Percentiles rank a stretch among this genome's conserved stretches.
These are phyloP conservation scores for Exophiala spinifera DNA, from an alignment of 2,329 filamentous ascomycete genomes.

Conservation along the genomic window DNA sequence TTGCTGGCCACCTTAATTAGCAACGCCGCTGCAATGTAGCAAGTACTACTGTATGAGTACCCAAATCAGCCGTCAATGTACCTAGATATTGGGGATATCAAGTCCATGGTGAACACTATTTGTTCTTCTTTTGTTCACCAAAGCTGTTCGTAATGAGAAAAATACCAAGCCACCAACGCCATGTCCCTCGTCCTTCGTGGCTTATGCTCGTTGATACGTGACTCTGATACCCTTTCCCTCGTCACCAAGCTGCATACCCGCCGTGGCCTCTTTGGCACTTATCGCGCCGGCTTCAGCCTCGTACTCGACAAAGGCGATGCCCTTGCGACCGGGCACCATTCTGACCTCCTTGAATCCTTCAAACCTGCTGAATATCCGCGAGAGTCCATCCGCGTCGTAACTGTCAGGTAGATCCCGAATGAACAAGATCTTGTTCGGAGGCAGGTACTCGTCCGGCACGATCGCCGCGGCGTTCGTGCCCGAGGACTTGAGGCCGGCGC, in stretches of 20 bases:
- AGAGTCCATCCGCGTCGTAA: constrained; percentile 76
- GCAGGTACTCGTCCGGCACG: constrained; percentile 95
- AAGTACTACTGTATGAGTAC: background rate
- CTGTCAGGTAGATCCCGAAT: constrained; percentile 87
- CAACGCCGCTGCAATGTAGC: constrained; percentile 6
- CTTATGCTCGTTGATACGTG: constrained; percentile 87
- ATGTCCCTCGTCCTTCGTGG: background rate
- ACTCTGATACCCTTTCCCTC: constrained; percentile 81
- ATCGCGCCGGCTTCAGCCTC: constrained; percentile 86
- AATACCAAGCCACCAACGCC: background rate
- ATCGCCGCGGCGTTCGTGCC: constrained; percentile 65
- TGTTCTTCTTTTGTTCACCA: too few species aligned
- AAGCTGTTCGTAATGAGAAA: background rate
- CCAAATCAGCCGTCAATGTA: constrained; percentile 14
- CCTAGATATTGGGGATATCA: constrained; percentile 23
- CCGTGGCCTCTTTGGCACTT: constrained; percentile 87
- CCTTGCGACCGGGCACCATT: constrained; percentile 77
- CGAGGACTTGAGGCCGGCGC: constrained; percentile 73
- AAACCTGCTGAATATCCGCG: constrained; percentile 79
- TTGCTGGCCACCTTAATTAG: constrained; percentile 7
- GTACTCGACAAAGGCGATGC: constrained; percentile 96
- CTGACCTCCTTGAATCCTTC: constrained; percentile 93
- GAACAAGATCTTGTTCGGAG: constrained; percentile 95
- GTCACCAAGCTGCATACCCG: constrained; percentile 74
- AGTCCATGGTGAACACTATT: background rate